These are phyloP conservation scores for Kregervanrija fluxuum DNA, from an alignment of 805 yeast genomes.

Conservation along the genomic window DNA sequence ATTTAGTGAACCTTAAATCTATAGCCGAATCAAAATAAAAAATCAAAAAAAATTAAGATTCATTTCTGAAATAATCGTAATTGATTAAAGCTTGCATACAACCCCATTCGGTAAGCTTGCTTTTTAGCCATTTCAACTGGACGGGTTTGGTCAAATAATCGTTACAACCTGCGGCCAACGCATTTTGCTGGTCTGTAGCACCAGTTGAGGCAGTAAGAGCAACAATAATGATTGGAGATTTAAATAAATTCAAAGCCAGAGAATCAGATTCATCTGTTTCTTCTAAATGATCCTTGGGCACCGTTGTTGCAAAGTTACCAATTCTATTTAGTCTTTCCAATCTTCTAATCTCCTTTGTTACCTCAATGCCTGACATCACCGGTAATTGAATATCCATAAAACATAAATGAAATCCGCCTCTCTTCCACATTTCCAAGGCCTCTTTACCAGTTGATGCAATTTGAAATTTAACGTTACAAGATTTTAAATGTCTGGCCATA, in stretches of 20 bases:
- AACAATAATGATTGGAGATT: constrained; percentile 95
- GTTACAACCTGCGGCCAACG: constrained; percentile 94
- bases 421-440: constrained; percentile 90
- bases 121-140: constrained; percentile 86
- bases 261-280: constrained; percentile 31
- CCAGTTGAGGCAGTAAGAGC: constrained; percentile 93
- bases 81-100: constrained; percentile 98
- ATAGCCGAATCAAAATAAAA: neutral
- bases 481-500: constrained; percentile 78
- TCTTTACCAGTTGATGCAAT: constrained; percentile 92
- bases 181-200: constrained; percentile 78
- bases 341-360: constrained; percentile 83
- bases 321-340: constrained; percentile 74
- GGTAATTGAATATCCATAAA: constrained; percentile 97
- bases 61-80: constrained; percentile 81
- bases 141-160: constrained; percentile 96
- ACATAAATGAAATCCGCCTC: constrained; percentile 90
- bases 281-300: constrained; percentile 10
- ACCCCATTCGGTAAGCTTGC: constrained; percentile 96
- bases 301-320: constrained; percentile 42
- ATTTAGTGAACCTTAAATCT: neutral
- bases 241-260: constrained; percentile 55
- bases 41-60: constrained; percentile 7
- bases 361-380: constrained; percentile 91
- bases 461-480: constrained; percentile 75